Evolutionary conservation across 805 yeast genomes (phyloP), one percentile per base, ranked within the genome.

Genomic region (Candida argentea): DNA sequence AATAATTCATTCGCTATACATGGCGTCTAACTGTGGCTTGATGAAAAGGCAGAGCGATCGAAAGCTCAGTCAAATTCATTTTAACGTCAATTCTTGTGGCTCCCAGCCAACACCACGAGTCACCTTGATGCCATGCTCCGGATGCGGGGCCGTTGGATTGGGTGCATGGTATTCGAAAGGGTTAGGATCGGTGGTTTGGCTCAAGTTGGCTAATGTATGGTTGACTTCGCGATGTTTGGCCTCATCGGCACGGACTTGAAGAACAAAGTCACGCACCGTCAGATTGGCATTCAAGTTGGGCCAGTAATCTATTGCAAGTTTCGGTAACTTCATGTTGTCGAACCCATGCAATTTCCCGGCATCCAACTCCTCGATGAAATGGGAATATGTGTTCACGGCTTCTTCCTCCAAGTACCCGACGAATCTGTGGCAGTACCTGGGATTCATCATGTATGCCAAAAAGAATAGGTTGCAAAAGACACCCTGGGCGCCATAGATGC

Each of bases 331-430:
- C 14, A 56, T 43, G 0, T 54, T 26, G 20, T 64, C 58, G 39
- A 78, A 64, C 23, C 59, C 61, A 3, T 73, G 70, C 27, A 75
- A 52, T 22, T 60, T 51, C 5, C 73, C 73, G 5, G 48, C 41
- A 22, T 70, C 70, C 40, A 78, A 76, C 21, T 65, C 65, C 18
- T 74, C 44, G 24, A 80, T 55, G 33, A 61, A 51, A 42, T 79
- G 72, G 3, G 80, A 58, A 44, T 78, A 79, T 0, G 87, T 79
- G 28, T 65, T 54, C 10, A 79, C 81, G 2, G 85, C 85, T 45
- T 79, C 86, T 43, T 78, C 87, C 48, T 78, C 87, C 28, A 79
- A 55, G 44, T 79, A 79, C 2, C 87, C 87, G 26, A 78, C 87
- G 46, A 78, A 78, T 34, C 87, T 55, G 40, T 79, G 87, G 42